Percentiles rank a stretch among this genome's conserved stretches.
Evolutionary conservation across 495 filamentous ascomycete genomes (phyloP).

Genomic region (Lasiosphaeriaceae sp.): DNA sequence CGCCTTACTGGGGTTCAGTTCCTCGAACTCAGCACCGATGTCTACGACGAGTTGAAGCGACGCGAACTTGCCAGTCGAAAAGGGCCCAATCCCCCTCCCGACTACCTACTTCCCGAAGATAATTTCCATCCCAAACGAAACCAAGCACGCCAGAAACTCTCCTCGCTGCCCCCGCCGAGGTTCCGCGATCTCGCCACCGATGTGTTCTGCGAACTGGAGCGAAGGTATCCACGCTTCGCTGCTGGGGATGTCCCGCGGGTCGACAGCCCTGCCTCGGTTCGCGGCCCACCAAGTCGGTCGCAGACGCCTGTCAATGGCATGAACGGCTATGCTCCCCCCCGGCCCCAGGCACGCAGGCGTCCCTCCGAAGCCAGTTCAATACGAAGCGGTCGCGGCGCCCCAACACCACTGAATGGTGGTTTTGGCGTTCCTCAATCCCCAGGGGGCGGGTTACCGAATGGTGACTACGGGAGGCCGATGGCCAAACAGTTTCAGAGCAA

Average conservation of each 20-base stretch:
- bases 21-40: conserved; percentile 93
- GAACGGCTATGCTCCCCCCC: conserved; percentile 41
- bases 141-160: conserved; percentile 89
- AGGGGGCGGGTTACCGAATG: conserved; percentile 34
- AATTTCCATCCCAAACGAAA: conserved; percentile 96
- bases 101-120: conserved; percentile 71
- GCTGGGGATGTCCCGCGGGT: conserved; percentile 61
- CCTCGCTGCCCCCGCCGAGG: conserved; percentile 73
- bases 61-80: conserved; percentile 60
- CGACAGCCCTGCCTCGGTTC: conserved; percentile 62
- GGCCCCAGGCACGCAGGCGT: conserved; percentile 38
- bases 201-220: conserved; percentile 90
- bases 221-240: conserved; percentile 80
- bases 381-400: conserved; percentile 28
- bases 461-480: conserved; percentile 53
- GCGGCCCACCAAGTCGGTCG: conserved; percentile 50
- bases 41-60: conserved; percentile 91
- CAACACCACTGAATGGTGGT: conserved; percentile 32
- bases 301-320: conserved; percentile 54
- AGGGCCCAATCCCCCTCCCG: conserved; percentile 52
- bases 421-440: conserved; percentile 46
- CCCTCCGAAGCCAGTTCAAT: conserved; percentile 55
- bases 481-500: conserved; percentile 93
- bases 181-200: conserved; percentile 93
- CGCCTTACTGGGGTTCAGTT: conserved; percentile 88